Conservation (phyloP, 345 rosid genomes). For the Toxicodendron radicans region DNA sequence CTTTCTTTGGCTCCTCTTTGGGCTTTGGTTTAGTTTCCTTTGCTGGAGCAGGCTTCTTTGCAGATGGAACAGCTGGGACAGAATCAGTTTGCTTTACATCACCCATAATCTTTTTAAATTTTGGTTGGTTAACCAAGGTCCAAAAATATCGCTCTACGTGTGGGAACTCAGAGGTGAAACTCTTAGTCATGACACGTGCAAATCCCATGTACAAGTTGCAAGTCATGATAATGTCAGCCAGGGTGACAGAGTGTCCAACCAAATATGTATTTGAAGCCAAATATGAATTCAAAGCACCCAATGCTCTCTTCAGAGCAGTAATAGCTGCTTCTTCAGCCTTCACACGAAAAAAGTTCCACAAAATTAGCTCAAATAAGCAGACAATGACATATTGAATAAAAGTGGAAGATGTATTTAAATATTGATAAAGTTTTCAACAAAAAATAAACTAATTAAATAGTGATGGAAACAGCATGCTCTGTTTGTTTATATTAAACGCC, state of each 20-base stretch:
- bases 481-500: neutral
- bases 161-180: conserved; percentile 84
- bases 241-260: conserved; percentile 86
- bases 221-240: conserved; percentile 77
- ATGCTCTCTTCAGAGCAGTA: conserved; percentile 71
- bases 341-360: neutral
- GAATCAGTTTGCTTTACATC: conserved; percentile 80
- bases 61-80: conserved; percentile 50
- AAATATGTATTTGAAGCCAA: conserved; percentile 78
- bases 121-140: conserved; percentile 94
- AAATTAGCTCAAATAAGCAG: neutral
- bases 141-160: conserved; percentile 98
- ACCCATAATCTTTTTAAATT: conserved; percentile 75
- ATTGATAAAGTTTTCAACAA: neutral
- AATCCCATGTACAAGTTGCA: conserved; percentile 75
- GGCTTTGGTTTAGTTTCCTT: conserved; percentile 70
- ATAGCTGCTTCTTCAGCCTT: conserved; percentile 86
- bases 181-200: conserved; percentile 56
- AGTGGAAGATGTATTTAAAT: neutral
- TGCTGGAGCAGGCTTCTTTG: conserved; percentile 64
- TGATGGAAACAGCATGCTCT: neutral
- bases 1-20: conserved; percentile 69
- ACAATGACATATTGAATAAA: neutral
- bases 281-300: conserved; percentile 71
- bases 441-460: neutral